These are phyloP conservation scores for Phlyctochytrium arcticum DNA, from an alignment of 192 early-diverging fungal species.

Conservation along the genomic window DNA sequence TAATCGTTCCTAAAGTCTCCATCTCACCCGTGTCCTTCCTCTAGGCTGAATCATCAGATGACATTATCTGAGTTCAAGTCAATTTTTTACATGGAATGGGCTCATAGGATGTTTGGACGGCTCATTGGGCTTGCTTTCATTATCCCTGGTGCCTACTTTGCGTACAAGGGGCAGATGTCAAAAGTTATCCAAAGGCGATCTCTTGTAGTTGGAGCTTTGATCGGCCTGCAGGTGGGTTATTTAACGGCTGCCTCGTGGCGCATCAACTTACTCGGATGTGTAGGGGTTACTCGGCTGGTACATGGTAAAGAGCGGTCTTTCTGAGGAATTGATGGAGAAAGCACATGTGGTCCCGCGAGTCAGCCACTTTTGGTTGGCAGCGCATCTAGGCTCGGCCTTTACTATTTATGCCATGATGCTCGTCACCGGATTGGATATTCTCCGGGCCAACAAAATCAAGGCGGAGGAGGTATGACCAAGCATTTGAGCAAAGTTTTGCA, in stretches of 20 bases:
- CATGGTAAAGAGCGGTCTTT: conserved; percentile 93
- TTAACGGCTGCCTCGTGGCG: neutral
- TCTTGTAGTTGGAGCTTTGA: conserved; percentile 15
- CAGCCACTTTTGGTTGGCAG: conserved; percentile 88
- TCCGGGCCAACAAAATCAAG: conserved; percentile 48
- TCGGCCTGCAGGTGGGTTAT: conserved; percentile 18
- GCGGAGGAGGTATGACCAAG: conserved; percentile 10
- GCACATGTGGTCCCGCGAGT: conserved; percentile 85
- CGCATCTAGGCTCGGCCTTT: conserved; percentile 86
- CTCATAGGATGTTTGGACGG: conserved; percentile 91
- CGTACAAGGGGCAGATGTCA: conserved; percentile 68
- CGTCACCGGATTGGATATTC: conserved; percentile 72
- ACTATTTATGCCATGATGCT: conserved; percentile 78
- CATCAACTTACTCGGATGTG: conserved; percentile 9
- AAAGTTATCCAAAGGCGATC: conserved; percentile 45
- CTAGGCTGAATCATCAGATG: conserved; percentile 83
- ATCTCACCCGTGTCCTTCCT: neutral
- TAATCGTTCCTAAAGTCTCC: conserved; percentile 3
- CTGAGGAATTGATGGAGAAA: conserved; percentile 70
- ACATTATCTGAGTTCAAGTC: conserved; percentile 89
- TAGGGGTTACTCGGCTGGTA: conserved; percentile 94
- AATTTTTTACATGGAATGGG: conserved; percentile 99
- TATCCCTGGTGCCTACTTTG: conserved; percentile 85
- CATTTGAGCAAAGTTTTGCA: too few relatives aligned
- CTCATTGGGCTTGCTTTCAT: conserved; percentile 85